Base-by-base conservation (phyloP, 192 early-diverging fungal species). In the Helicostylum pulchrum region DNA sequence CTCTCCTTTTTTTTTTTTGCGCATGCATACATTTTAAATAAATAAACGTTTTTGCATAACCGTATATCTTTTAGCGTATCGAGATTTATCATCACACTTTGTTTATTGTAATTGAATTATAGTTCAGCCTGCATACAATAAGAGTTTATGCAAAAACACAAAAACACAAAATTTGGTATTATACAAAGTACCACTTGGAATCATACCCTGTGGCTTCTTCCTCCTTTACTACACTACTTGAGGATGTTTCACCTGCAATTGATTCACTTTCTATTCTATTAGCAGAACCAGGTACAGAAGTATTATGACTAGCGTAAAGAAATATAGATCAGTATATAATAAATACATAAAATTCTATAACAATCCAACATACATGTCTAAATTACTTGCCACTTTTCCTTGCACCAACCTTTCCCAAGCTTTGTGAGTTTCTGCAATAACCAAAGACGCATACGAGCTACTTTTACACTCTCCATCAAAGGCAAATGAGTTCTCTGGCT, bases 401-500 rank as follows among this genome's bases (percentile, higher is more conserved):
- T 58, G 75, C 70, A 96, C 88, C 56, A 99, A 75, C 50, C 80
- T 80, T 70, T 85, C 78, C 97, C 97, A 99, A 30, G 97, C 93
- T 64, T 97, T 94, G 70, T 93, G 85, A 48, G 89, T 92, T 80
- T 99, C 96, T 70, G 87, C 80, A 72, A 99, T 78, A 48, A 99
- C 81, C 49, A 94, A 87, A 53, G 67, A 77, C 51, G 97, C 92
- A 75, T 97, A 99, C 43, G 84, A 80, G 56, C 75, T 86, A 82
- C 88, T 84, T 80, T 87, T 90, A 67, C 87, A 89, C 74, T 89
- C 83, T 50, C 91, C 91, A 72, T 79, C 85, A 85, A 99, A 99
- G 46, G 97, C 97, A 85, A 99, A 99, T 85, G 94, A 84, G 87
- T 99, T 99, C 82, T 95, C 96, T 61, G 94, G 95, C 86, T 99